Evolutionary conservation across 192 early-diverging fungal species (phyloP).

Genomic region (Coemansia sp.): DNA sequence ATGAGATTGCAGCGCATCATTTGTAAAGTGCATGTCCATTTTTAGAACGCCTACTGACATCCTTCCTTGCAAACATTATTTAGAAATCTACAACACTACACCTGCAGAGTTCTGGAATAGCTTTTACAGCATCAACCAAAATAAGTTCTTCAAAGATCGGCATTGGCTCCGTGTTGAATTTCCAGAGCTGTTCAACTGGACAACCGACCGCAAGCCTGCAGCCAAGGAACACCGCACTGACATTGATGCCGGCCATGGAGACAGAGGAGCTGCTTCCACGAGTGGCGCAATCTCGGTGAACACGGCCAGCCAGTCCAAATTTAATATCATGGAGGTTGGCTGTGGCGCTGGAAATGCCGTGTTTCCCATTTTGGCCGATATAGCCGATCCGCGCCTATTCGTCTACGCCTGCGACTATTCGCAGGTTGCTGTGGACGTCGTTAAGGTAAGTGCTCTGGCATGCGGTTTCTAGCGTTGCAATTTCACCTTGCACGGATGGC

Average conservation of each 20-base stretch:
- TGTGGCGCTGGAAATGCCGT: slow-evolving; percentile 80
- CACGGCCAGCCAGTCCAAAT: slow-evolving; percentile 10
- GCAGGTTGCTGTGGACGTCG: slow-evolving; percentile 66
- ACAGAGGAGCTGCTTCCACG: too few relatives aligned
- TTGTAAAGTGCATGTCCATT: too few relatives aligned
- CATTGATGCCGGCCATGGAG: neutral
- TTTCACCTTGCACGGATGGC: too few relatives aligned
- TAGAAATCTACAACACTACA: slow-evolving; percentile 55
- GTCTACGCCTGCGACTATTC: slow-evolving; percentile 79
- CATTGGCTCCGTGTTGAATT: slow-evolving; percentile 95
- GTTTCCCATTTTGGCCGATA: slow-evolving; percentile 69
- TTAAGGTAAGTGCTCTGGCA: slow-evolving; percentile 57
- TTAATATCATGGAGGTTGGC: slow-evolving; percentile 72
- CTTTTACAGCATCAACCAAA: slow-evolving; percentile 77
- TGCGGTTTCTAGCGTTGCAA: too few relatives aligned
- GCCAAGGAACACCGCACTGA: neutral
- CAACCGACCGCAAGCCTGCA: slow-evolving; percentile 26
- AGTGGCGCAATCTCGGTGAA: slow-evolving; percentile 1
- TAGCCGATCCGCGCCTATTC: slow-evolving; percentile 58
- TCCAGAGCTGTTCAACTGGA: slow-evolving; percentile 73
- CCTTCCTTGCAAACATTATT: neutral
- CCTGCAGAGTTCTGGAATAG: slow-evolving; percentile 67
- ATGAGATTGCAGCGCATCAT: too few relatives aligned
- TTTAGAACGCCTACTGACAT: too few relatives aligned
- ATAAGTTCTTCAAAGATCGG: slow-evolving; percentile 94